Base-by-base conservation (phyloP, 306 rosid genomes). In the Urtica urens region DNA sequence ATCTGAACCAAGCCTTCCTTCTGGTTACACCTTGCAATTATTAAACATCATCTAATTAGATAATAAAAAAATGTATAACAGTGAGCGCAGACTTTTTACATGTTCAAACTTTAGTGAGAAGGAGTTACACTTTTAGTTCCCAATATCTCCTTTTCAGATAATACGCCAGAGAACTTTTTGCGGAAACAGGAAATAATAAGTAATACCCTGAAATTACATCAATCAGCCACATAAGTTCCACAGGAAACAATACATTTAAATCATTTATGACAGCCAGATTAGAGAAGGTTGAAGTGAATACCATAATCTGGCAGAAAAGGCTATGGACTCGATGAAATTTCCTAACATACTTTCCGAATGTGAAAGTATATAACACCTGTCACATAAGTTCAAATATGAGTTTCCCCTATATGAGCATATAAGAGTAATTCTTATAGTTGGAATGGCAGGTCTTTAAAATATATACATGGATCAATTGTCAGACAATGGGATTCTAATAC, bases 261-360 rank as follows among this genome's bases (percentile, higher is more conserved):
- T 27, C 39, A 67, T 45, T 28, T 23, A 42, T 37, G 17, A 53
- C 39, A 55, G 49, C 38, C 38, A 21, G 3, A 60, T 34, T 21
- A 43, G 43, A 60, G 49, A 72, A 42, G 44, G 62, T 40, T 44
- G 23, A 38, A 44, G 10, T 43, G 48, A 27, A 58, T 79, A 84
- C 95, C 97, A 90, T 26, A 90, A 76, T 79, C 82, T 81, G 31
- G 82, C 81, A 55, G 97, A 71, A 74, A 81, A 84, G 26, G 83
- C 80, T 58, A 84, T 58, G 56, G 90, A 76, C 67, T 66, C 78
- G 35, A 79, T 56, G 63, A 90, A 90, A 62, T 74, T 78, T 63
- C 71, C 84, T 29, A 90, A 67, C 70, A 56, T 68, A 66, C 87
- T 74, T 22, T 42, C 52, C n/a, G 82, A 84, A 19, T 46, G 86